Base-by-base conservation (phyloP, 305 asterid species). In the Withania somnifera region DNA sequence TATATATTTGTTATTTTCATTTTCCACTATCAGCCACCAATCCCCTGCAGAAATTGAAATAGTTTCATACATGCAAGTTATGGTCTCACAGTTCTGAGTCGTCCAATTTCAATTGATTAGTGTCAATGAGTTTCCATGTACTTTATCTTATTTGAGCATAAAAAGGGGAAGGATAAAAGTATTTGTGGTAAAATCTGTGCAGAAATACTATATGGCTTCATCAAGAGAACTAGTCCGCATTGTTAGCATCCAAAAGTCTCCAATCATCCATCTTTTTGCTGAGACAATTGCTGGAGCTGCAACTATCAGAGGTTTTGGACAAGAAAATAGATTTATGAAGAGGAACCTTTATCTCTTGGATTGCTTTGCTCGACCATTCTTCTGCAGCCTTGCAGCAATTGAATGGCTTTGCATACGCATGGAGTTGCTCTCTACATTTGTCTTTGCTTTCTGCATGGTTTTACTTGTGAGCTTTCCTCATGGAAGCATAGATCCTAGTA, bases 131-230 rank as follows among this genome's bases (percentile, higher is more conserved):
- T 19, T 67, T 69, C 11, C 19, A 3, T 69, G 56, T 69, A 20
- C 78, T 69, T 40, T 13, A 42, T 20, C 20, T 20, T 10, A 40
- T 45, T 40, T 42, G 54, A 11, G 56, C 36, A 42, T 42, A 69
- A 22, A 67, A 69, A 40, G 78, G 19, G 34, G 20, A 20, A 69
- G 56, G 56, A 20, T 69, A 30, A 76, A 26, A 38, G 57, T 81
- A 66, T 32, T 40, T 51, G 54, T 51, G 36, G 40, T 30, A 28
- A 66, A 64, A 75, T 78, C 17, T 53, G 73, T 90, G 91, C 97
- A 96, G 98, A 97, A 92, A 90, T 97, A 97, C 90, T 97, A 97
- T 81, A 97, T 97, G 99, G 98, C 98, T 50, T 97, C 99, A 64
- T 97, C 99, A 13, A 92, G 99, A 85, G 99, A 97, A 88, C 88